Conservation (phyloP, 2,329 filamentous ascomycete genomes). For the Colletotrichum spinosum region DNA sequence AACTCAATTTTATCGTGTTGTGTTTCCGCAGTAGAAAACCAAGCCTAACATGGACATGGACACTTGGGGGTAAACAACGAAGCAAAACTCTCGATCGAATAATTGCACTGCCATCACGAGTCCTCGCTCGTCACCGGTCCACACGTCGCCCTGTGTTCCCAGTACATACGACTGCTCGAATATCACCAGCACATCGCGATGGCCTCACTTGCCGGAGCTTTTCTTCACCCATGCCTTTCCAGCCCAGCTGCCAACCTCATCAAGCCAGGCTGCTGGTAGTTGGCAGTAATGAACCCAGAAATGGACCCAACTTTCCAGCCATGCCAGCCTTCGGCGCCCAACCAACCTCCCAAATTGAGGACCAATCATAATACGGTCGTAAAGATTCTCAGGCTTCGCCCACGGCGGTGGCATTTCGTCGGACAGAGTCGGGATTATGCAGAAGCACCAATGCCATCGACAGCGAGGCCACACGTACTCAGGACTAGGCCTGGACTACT, state of each 20-base stretch:
- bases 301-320: slow-evolving; percentile 14
- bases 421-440: slow-evolving; percentile 25
- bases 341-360: slow-evolving; percentile 17
- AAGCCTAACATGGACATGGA: too few species aligned
- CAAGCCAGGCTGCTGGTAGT: not conserved
- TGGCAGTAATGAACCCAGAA: slow-evolving; percentile 5
- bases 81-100: slow-evolving; percentile 12
- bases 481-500: slow-evolving; percentile 24
- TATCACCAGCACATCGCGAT: slow-evolving; percentile 25
- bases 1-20: slow-evolving; percentile 10
- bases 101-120: not conserved
- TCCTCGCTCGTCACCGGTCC: not conserved
- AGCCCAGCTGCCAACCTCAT: slow-evolving; percentile 12
- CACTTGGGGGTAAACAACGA: slow-evolving; percentile 15
- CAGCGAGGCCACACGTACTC: not conserved
- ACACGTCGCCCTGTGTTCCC: not conserved
- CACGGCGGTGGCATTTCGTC: slow-evolving; percentile 24
- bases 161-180: not conserved
- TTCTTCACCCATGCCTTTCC: slow-evolving; percentile 7
- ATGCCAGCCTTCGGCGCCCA: slow-evolving; percentile 27
- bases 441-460: slow-evolving; percentile 13
- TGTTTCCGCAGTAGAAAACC: too few species aligned
- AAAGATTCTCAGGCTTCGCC: not conserved
- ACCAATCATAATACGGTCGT: not conserved
- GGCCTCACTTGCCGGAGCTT: slow-evolving; percentile 10